Evolutionary conservation across 768 basidiomycete genomes (phyloP), one percentile per base, ranked within the genome.

Genomic region (Pholiota molesta): DNA sequence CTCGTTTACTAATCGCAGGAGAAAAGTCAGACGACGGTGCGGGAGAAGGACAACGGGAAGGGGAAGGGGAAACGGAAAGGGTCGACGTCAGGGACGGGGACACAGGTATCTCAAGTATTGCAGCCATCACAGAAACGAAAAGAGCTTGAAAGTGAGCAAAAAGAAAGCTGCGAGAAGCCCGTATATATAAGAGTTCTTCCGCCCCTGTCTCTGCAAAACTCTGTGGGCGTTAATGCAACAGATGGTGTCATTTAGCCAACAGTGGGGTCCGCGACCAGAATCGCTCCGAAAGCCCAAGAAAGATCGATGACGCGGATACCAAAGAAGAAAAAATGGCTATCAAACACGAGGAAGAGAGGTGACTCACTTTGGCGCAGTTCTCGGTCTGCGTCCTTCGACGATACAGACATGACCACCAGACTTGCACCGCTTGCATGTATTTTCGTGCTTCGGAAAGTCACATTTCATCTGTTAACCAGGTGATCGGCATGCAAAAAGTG

Each of bases 321-420:
- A 54, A 19, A 67, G 59, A 62, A 72, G 59, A 61, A 57, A 54
- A 39, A 35, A 67, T 59, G 62, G 39, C 29, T 45, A 47, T 63
- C 58, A 52, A 49, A 52, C 47, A 47, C 10, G 59, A 64, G 44
- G 64, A 57, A 58, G 57, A 37, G 33, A 62, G 62, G 53, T 59
- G 60, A 86, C 92, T 85, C 74, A 94, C 92, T 93, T 94, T 63
- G 92, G 91, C 23, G 86, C 86, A 28, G 84, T 89, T 69, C 86
- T 82, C 58, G 86, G 89, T 77, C 91, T 92, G 63, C 92, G 83
- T 53, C 91, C 91, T 74, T 93, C 92, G 40, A 94, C 91, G 66
- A 93, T 86, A 72, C 92, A 94, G 45, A 86, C 80, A 74, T 92
- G 90, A 1, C 89, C 87, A 55, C 87, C 84, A 28, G 81, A 68